A percentile compares a stretch with the other conserved stretches of the same genome.
phyloP scores from a whole-genome alignment of 441 rosid species.

The Capsella rubella region DNA sequence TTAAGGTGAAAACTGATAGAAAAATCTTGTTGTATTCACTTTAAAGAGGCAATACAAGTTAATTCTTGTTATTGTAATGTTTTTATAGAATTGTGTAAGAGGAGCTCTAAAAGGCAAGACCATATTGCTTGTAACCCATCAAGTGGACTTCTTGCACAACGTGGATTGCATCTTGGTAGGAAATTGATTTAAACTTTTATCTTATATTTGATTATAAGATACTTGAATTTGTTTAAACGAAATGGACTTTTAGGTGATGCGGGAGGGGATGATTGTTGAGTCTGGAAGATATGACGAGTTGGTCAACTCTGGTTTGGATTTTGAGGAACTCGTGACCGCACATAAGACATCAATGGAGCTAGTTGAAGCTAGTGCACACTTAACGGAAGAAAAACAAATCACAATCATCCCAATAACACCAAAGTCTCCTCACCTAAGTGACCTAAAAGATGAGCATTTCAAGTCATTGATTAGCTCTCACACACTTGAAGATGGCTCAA shows the following conservation, averaged over 20 bases:
- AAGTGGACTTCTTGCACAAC: constrained; percentile 87
- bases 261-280: constrained; percentile 81
- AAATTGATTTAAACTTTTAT: not conserved
- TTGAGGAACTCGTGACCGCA: constrained; percentile 75
- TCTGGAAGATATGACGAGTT: constrained; percentile 74
- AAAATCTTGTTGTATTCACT: not conserved
- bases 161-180: constrained; percentile 78
- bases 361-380: constrained; percentile 52
- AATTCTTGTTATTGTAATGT: constrained; percentile 18
- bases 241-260: constrained; percentile 60
- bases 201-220: not conserved
- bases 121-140: constrained; percentile 82
- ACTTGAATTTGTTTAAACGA: not conserved
- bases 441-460: constrained; percentile 54
- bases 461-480: constrained; percentile 50
- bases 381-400: not conserved
- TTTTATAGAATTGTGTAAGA: constrained; percentile 75
- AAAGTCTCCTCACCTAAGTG: constrained; percentile 45
- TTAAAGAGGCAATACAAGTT: constrained; percentile 2
- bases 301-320: constrained; percentile 63
- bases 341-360: constrained; percentile 86
- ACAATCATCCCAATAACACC: constrained; percentile 46
- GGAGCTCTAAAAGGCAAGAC: constrained; percentile 83
- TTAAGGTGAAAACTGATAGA: constrained; percentile 54
- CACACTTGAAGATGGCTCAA: constrained; percentile 57